Evolutionary conservation across 805 yeast species (phyloP), one percentile per base, ranked within the genome.

Genomic region (Saccharomycopsis amapae): DNA sequence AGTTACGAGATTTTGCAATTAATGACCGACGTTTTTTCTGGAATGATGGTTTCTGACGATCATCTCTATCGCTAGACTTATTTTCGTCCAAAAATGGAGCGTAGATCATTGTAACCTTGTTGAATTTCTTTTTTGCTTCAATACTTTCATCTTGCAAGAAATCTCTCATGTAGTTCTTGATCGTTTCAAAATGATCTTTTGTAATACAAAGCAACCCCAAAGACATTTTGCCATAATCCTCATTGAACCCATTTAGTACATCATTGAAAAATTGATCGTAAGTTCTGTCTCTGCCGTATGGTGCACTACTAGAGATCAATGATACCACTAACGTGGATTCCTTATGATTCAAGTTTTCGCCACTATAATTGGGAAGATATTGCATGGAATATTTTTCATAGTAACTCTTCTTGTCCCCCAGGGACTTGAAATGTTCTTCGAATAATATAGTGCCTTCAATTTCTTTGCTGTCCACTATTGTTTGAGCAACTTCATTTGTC

Each of bases 201-300:
- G 33, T 33, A 17, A 48, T 44, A 42, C 48, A 50, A 2, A 59
- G 38, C 5, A 56, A 51, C 2, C 53, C 58, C 26, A 58, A 36
- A 28, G 61, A 58, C 24, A 52, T 41, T 49, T 40, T 58, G 39
- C 56, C 23, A 9, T 46, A 48, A 3, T 50, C 50, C 20, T 58
- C 59, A 1, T 62, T 59, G 18, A 69, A 53, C 2, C 58, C 26
- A 5, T 46, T 41, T 19, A 71, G 46, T 1, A 65, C 58, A 2
- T 56, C 49, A 17, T 32, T 44, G 39, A 69, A 54, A 37, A 67
- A 65, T 45, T 67, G 67, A 1, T 43, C 39, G 40, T 71, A 62
- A 1, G 53, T 40, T 26, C 68, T 58, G 3, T 51, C 60, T 3
- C 48, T 49, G 1, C 76, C 76, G 43, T 67, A 72, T 3, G 73